These are phyloP conservation scores for Colletotrichum plurivorum DNA, from an alignment of 2,329 filamentous ascomycete species.

Conservation along the genomic window DNA sequence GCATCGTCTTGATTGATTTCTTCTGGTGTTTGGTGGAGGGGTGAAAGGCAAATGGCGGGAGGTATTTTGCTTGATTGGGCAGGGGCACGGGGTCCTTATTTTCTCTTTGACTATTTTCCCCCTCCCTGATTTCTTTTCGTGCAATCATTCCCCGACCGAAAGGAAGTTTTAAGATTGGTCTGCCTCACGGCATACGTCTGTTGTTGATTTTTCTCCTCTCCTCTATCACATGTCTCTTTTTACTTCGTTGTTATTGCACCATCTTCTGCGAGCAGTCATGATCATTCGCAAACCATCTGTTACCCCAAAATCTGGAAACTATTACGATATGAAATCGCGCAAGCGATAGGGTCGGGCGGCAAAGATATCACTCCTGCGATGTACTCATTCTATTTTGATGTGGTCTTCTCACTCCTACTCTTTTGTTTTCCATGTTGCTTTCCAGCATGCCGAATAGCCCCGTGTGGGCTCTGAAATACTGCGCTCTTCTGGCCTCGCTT, in stretches of 20 bases:
- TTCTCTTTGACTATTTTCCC: slow-evolving; percentile 6
- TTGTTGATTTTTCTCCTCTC: slow-evolving; percentile 43
- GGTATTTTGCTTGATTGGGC: slow-evolving; percentile 34
- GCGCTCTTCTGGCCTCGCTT: too few relatives aligned
- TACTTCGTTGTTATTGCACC: neutral
- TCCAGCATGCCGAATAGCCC: too few relatives aligned
- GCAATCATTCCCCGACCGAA: slow-evolving; percentile 39
- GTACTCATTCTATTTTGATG: neutral
- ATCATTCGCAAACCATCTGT: neutral
- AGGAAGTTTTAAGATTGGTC: slow-evolving; percentile 50
- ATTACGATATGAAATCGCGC: slow-evolving; percentile 33
- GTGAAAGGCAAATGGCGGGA: slow-evolving; percentile 18
- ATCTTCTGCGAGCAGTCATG: neutral
- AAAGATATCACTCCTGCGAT: slow-evolving; percentile 28
- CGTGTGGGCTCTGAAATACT: too few relatives aligned
- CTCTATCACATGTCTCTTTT: slow-evolving; percentile 14
- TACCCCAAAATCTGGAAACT: slow-evolving; percentile 31
- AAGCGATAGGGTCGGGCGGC: slow-evolving; percentile 32
- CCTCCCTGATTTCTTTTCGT: slow-evolving; percentile 22
- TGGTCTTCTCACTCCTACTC: neutral
- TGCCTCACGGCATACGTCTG: slow-evolving; percentile 53
- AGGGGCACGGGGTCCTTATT: slow-evolving; percentile 22
- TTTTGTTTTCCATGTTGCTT: neutral
- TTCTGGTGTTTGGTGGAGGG: slow-evolving; percentile 25
- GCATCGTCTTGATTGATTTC: slow-evolving; percentile 25